Percentiles rank a stretch among this genome's conserved stretches.
Evolutionary conservation across 1,139 yeast genomes (phyloP).

Genomic region (Wickerhamomyces sp.): DNA sequence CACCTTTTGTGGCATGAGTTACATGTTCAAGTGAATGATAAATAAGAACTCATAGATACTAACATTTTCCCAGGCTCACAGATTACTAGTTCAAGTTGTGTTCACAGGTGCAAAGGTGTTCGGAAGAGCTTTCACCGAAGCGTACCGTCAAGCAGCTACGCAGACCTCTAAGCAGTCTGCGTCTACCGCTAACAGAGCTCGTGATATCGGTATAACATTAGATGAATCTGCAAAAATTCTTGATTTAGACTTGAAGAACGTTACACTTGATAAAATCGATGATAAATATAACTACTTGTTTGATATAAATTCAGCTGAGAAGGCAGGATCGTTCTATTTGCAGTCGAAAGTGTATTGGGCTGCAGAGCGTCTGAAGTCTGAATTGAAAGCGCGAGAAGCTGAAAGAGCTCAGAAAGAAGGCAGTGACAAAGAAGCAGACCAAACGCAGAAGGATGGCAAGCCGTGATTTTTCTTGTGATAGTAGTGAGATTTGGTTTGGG

Average conservation of each 20-base stretch:
- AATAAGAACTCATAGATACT: no score
- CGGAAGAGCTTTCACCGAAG: conserved; percentile 95
- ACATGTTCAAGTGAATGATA: no score
- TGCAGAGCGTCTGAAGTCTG: conserved; percentile 25
- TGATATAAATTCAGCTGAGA: conserved; percentile 85
- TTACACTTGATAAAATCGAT: conserved; percentile 58
- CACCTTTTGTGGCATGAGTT: no score
- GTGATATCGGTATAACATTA: conserved; percentile 72
- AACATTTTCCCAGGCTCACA: conserved; percentile 59
- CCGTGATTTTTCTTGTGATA: conserved; percentile 1
- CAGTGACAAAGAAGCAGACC: neutral
- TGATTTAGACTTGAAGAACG: conserved; percentile 57
- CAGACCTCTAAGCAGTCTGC: conserved; percentile 72
- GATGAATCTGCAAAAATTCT: conserved; percentile 92
- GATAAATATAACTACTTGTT: conserved; percentile 79
- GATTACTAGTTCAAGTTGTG: conserved; percentile 82
- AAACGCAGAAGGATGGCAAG: conserved; percentile 3
- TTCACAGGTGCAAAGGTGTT: conserved; percentile 94
- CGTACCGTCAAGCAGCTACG: conserved; percentile 93
- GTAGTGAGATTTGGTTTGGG: neutral
- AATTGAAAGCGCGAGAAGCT: conserved; percentile 21
- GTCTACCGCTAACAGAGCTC: conserved; percentile 42
- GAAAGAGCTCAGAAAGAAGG: conserved; percentile 13
- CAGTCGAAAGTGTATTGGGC: conserved; percentile 91
- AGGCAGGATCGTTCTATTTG: conserved; percentile 88